phyloP scores from a whole-genome alignment of 805 yeast species.

The Geotrichum ghanense region DNA sequence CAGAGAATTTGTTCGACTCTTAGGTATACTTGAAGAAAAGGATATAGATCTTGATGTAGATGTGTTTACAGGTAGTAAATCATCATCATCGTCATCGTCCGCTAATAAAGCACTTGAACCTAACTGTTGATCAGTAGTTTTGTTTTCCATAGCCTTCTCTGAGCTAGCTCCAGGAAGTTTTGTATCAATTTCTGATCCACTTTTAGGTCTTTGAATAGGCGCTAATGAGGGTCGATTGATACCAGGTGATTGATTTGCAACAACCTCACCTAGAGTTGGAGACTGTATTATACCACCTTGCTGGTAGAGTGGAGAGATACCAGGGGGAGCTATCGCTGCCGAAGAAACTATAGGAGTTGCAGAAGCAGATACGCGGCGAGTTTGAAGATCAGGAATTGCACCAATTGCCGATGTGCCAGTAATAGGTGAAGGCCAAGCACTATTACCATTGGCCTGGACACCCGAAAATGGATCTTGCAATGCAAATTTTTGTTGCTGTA shows the following conservation, averaged over 20 bases:
- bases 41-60: not conserved
- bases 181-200: not conserved
- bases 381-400: not conserved
- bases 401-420: not conserved
- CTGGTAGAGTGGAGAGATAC: not conserved
- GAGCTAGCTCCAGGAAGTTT: not conserved
- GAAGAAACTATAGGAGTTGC: not conserved
- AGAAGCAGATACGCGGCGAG: not conserved
- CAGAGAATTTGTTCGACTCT: not conserved
- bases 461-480: not conserved
- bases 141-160: not conserved
- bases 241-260: not conserved
- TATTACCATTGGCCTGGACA: not conserved
- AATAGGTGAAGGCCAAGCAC: constrained; percentile 1
- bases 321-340: not conserved
- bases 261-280: not conserved
- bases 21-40: not conserved
- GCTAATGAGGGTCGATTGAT: not conserved
- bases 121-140: constrained; percentile 8
- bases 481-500: constrained; percentile 1
- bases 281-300: not conserved
- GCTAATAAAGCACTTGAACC: constrained; percentile 11
- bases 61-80: not conserved
- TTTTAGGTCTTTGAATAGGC: not conserved
- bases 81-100: constrained; percentile 9